Evolutionary conservation across 495 filamentous ascomycete species (phyloP).

Genomic region (Neurospora sp.): DNA sequence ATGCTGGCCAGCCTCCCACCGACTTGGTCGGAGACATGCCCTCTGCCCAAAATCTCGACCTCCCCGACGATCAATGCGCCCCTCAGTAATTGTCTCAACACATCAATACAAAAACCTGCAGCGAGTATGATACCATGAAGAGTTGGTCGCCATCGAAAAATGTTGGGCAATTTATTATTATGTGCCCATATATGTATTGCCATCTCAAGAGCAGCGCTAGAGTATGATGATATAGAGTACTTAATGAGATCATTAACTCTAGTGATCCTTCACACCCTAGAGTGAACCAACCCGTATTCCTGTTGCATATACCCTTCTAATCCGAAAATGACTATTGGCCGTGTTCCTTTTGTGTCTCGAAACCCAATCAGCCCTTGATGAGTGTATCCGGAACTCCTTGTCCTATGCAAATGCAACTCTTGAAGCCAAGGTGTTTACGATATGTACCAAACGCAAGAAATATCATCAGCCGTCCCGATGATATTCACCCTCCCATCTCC

Average conservation of each 20-base stretch:
- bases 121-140: not conserved
- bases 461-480: not conserved
- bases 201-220: not conserved
- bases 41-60: slow-evolving; percentile 60
- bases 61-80: slow-evolving; percentile 61
- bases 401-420: not conserved
- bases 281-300: not conserved
- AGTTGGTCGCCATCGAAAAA: not conserved
- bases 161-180: not conserved
- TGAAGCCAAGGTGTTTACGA: not conserved
- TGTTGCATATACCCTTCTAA: not conserved
- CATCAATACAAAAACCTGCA: not conserved
- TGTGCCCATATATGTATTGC: not conserved
- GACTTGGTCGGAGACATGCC: slow-evolving; percentile 87
- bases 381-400: not conserved
- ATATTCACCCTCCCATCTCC: slow-evolving; percentile 21
- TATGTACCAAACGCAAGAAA: not conserved
- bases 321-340: not conserved
- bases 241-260: not conserved
- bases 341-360: not conserved
- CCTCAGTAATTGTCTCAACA: slow-evolving; percentile 44
- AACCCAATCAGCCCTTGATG: not conserved
- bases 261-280: not conserved
- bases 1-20: slow-evolving; percentile 74
- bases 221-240: not conserved